Base-by-base conservation (phyloP, 305 asterid species). In the Nicotiana rustica region DNA sequence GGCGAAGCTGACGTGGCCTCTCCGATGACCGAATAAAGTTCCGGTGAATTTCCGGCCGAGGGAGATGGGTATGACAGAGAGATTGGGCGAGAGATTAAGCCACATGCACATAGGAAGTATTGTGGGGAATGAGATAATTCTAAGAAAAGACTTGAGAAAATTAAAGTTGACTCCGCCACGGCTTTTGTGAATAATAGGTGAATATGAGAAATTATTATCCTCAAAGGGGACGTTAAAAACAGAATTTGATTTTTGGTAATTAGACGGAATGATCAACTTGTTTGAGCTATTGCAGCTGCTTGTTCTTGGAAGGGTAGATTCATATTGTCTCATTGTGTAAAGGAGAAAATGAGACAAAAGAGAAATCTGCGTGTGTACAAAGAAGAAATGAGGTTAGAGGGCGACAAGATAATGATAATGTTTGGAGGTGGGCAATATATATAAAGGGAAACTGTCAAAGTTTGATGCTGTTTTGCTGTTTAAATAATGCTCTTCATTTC, bases 1-100 rank as follows among this genome's bases (percentile, higher is more conserved):
- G 2, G 92, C 88, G 13, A 90, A 91, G 88, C 85, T 91, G 52
- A 91, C 89, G 47, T 85, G 92, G 19, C 94, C 94, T 15, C 86
- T 79, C 59, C 94, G 88, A 82, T 88, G 36, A 4, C 93, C 92
- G 66, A 91, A 91, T 1, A 91, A 86, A 1, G 94, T 91, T 10
- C 92, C 94, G 77, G 92, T 87, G 6, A 91, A 93, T 76, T 87
- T 90, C 5, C 92, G 91, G 80, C 94, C 93, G 0, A 89, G 83
- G 1, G 97, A 82, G 49, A 8, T 41, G 10, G 98, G 92, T 41
- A 90, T 85, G 31, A 86, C 9, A 1, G 59, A 52, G 6, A 87
- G 52, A 82, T 65, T 41, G 49, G 49, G 10, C 49, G 49, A 41
- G 49, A 41, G 49, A 41, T 41, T 81, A 67, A 92, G 91, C 91